Conservation (phyloP, 257 asterid genomes). For the Rhazya stricta region DNA sequence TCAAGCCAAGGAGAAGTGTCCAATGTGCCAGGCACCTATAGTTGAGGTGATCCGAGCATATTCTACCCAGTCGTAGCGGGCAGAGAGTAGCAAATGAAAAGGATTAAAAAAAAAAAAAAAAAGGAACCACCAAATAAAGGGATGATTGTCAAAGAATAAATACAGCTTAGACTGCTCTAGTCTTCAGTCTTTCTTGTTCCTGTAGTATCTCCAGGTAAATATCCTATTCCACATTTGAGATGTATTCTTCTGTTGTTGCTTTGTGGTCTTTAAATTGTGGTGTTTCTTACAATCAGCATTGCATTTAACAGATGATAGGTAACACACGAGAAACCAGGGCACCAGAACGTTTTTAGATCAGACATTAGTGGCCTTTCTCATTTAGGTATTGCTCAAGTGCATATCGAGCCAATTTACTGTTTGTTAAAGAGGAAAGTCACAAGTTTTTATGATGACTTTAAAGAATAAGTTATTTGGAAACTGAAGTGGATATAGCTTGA, state of each 20-base stretch:
- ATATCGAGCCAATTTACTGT: slow-evolving; percentile 3
- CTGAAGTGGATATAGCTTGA: slow-evolving; percentile 8
- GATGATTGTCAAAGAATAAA: slow-evolving; percentile 6
- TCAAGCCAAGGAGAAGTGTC: slow-evolving; percentile 55
- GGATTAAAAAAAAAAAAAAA: slow-evolving; percentile 4
- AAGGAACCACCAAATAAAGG: not conserved
- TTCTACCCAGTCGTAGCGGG: slow-evolving; percentile 37
- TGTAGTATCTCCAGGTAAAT: slow-evolving; percentile 17
- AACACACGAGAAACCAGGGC: not conserved
- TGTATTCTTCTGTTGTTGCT: not conserved
- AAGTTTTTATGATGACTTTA: slow-evolving; percentile 41
- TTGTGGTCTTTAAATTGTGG: not conserved
- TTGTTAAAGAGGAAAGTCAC: slow-evolving; percentile 28
- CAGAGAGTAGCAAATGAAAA: slow-evolving; percentile 2
- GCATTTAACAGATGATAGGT: not conserved
- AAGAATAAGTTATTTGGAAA: slow-evolving; percentile 22
- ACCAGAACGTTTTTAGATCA: not conserved
- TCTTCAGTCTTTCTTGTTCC: slow-evolving; percentile 6
- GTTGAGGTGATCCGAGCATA: slow-evolving; percentile 75
- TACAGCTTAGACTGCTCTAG: slow-evolving; percentile 4
- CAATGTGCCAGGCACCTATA: slow-evolving; percentile 80
- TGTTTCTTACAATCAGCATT: not conserved
- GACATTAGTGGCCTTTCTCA: not conserved
- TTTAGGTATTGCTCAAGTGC: not conserved
- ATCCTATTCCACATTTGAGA: not conserved